phyloP scores from a whole-genome alignment of 75 land plant species.

The Larix kaempferi region DNA sequence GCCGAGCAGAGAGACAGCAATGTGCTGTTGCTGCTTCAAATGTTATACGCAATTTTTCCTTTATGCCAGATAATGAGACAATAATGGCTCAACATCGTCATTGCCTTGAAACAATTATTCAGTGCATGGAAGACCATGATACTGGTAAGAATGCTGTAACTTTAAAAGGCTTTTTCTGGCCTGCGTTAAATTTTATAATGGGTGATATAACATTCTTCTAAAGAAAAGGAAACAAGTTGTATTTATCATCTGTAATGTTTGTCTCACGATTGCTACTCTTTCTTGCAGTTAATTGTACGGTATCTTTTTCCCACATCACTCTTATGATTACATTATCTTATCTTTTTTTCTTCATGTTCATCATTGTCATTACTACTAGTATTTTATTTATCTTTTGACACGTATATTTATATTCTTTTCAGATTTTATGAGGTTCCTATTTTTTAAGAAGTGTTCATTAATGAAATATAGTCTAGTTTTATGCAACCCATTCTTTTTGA shows the following conservation, averaged over 20 bases:
- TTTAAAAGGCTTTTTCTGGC: slow-evolving; percentile 16
- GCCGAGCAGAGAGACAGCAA: slow-evolving; percentile 78
- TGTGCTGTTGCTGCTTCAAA: slow-evolving; percentile 98
- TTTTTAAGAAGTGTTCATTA: slow-evolving; percentile 3
- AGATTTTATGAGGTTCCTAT: not conserved
- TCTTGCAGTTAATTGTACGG: not conserved
- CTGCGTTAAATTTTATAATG: slow-evolving; percentile 5
- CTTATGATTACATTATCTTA: no score
- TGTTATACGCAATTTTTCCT: slow-evolving; percentile 93
- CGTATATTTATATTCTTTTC: not conserved
- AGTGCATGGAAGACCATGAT: slow-evolving; percentile 79
- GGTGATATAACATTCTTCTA: not conserved
- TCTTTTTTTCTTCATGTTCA: not conserved
- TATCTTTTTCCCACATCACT: not conserved
- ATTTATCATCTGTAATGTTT: not conserved
- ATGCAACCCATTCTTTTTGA: not conserved
- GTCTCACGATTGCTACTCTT: not conserved
- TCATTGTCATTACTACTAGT: not conserved
- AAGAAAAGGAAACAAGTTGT: not conserved
- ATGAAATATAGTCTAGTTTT: not conserved
- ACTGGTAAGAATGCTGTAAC: slow-evolving; percentile 41
- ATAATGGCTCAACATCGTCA: slow-evolving; percentile 90
- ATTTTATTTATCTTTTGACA: not conserved
- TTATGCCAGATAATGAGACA: slow-evolving; percentile 96
- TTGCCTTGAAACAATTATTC: slow-evolving; percentile 86